Conservation (phyloP, 495 filamentous ascomycete genomes). For the Hyaloscypha variabilis region DNA sequence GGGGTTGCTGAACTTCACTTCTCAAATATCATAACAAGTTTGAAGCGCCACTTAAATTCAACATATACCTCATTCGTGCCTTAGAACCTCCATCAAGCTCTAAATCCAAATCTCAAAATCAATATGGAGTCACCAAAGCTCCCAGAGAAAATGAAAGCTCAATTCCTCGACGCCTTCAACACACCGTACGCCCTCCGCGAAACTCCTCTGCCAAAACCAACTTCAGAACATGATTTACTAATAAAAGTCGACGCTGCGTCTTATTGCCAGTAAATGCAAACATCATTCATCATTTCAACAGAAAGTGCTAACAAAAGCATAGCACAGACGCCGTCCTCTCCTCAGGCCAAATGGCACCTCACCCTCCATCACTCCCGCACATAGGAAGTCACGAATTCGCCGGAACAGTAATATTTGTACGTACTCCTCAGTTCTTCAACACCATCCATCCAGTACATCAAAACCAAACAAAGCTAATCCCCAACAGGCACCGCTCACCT, state of each 20-base stretch:
- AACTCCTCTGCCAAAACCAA: slow-evolving; percentile 44
- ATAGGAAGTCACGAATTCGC: slow-evolving; percentile 60
- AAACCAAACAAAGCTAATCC: too few species aligned
- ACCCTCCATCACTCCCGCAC: slow-evolving; percentile 51
- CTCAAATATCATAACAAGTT: too few species aligned
- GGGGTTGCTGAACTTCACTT: neutral
- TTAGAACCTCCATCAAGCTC: too few species aligned
- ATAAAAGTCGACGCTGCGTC: slow-evolving; percentile 59
- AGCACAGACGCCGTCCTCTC: slow-evolving; percentile 55
- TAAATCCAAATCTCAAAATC: too few species aligned
- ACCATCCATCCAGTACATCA: too few species aligned
- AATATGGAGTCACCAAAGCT: neutral
- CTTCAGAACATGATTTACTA: slow-evolving; percentile 52
- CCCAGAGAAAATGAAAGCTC: slow-evolving; percentile 38
- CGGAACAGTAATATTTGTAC: slow-evolving; percentile 31
- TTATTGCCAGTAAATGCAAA: slow-evolving; percentile 48
- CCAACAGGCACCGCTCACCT: too few species aligned
- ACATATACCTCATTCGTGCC: too few species aligned
- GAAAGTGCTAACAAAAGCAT: neutral
- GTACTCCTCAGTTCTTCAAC: slow-evolving; percentile 35
- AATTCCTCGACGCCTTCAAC: slow-evolving; percentile 44
- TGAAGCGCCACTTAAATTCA: neutral
- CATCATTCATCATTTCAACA: neutral
- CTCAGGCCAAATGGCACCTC: slow-evolving; percentile 38
- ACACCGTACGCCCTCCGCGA: slow-evolving; percentile 48